These are phyloP conservation scores for Bipolaris oryzae DNA, from an alignment of 2,329 filamentous ascomycete genomes.

Conservation along the genomic window DNA sequence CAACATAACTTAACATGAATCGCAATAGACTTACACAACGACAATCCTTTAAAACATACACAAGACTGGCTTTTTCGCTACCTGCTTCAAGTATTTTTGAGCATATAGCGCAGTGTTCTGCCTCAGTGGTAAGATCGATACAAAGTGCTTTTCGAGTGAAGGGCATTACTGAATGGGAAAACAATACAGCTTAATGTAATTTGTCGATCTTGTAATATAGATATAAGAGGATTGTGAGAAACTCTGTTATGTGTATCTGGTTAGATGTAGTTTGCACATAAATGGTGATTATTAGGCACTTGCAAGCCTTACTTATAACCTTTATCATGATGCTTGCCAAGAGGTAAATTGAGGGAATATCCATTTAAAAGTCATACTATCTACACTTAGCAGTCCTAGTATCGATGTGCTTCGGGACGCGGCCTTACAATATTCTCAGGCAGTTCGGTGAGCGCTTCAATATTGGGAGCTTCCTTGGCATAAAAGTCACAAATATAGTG, in stretches of 20 bases:
- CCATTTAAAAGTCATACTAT: neutral
- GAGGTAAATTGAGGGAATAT: neutral
- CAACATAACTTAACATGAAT: neutral
- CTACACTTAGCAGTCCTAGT: neutral
- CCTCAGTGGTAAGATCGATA: neutral
- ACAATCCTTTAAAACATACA: constrained; percentile 6
- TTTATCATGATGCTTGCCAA: neutral
- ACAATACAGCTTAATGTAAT: neutral
- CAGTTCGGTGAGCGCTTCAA: neutral
- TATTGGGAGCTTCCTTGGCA: neutral
- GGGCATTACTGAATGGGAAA: neutral
- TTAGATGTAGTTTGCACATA: neutral
- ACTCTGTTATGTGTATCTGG: neutral
- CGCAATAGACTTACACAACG: neutral
- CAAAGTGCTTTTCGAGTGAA: neutral
- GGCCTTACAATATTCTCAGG: constrained; percentile 3
- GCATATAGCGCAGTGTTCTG: constrained; percentile 4
- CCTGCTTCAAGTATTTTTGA: neutral
- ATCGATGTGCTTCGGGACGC: neutral
- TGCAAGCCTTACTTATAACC: neutral
- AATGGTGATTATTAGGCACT: neutral
- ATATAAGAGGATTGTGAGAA: neutral
- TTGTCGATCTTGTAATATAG: neutral
- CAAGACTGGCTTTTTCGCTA: neutral
- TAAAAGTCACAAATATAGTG: constrained; percentile 3